Percentiles rank a stretch among this genome's conserved stretches.
These are phyloP conservation scores for Phaeophleospora eucalypticola DNA, from an alignment of 2,329 filamentous ascomycete genomes.

Conservation along the genomic window DNA sequence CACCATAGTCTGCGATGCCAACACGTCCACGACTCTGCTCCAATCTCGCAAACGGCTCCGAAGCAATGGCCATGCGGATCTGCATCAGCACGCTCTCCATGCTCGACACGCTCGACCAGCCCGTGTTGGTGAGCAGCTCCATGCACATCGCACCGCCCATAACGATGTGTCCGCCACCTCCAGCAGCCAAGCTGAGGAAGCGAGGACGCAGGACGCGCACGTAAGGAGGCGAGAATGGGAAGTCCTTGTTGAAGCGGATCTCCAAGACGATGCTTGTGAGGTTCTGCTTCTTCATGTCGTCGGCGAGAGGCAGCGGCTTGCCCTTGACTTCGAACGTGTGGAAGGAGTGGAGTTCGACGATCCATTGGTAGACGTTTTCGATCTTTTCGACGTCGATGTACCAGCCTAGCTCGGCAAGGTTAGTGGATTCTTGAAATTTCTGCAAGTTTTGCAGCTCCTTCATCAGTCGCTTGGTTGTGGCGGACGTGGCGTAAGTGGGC, in stretches of 20 bases:
- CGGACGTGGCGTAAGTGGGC: slow-evolving; percentile 60
- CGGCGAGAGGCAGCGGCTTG: slow-evolving; percentile 59
- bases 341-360: slow-evolving; percentile 84
- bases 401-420: slow-evolving; percentile 71
- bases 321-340: slow-evolving; percentile 29
- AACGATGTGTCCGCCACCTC: slow-evolving; percentile 84
- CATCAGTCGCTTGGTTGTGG: slow-evolving; percentile 60
- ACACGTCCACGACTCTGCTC: slow-evolving; percentile 25
- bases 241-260: slow-evolving; percentile 72
- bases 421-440: slow-evolving; percentile 58
- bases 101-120: slow-evolving; percentile 69
- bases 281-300: slow-evolving; percentile 64
- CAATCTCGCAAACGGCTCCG: slow-evolving; percentile 72
- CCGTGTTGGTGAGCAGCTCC: slow-evolving; percentile 69
- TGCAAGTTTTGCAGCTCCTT: slow-evolving; percentile 62
- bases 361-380: slow-evolving; percentile 82
- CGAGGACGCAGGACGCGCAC: slow-evolving; percentile 76
- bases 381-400: slow-evolving; percentile 66
- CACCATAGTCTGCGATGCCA: slow-evolving; percentile 49
- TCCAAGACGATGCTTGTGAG: slow-evolving; percentile 72
- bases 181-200: slow-evolving; percentile 65
- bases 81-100: slow-evolving; percentile 79
- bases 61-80: slow-evolving; percentile 70
- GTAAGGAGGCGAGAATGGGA: slow-evolving; percentile 76
- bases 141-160: slow-evolving; percentile 79